These are phyloP conservation scores for Pseudisothecium myosuroides DNA, from an alignment of 225 moss, liverwort and hornwort genomes.

Conservation along the genomic window DNA sequence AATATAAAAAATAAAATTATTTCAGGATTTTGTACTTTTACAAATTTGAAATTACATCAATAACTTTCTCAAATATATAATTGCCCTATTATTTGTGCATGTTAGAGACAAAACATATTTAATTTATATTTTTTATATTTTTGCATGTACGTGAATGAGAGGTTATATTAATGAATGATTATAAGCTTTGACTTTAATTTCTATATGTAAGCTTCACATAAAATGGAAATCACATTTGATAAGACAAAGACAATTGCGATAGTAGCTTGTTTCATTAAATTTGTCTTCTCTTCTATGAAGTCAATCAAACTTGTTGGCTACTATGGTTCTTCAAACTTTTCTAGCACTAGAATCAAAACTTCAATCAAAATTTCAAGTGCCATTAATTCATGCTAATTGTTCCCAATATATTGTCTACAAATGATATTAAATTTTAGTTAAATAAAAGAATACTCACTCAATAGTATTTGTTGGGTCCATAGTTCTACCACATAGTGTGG, in stretches of 20 bases:
- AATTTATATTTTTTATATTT: background rate
- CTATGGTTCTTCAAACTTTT: no score
- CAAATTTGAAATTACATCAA: background rate
- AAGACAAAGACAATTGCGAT: background rate
- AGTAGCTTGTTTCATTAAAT: fast-evolving
- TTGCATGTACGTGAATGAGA: background rate
- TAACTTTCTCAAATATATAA: background rate
- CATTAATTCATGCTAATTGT: background rate
- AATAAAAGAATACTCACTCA: background rate
- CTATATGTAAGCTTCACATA: background rate
- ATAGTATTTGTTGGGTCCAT: fast-evolving
- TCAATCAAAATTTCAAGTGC: background rate
- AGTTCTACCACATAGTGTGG: background rate
- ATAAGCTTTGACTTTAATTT: background rate
- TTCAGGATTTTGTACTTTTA: background rate
- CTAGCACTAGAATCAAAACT: background rate
- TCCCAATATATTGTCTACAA: background rate
- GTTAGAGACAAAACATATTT: background rate
- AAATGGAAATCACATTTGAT: background rate
- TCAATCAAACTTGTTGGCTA: no score
- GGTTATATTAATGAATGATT: background rate
- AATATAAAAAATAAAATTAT: background rate
- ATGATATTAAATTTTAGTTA: background rate
- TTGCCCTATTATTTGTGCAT: background rate
- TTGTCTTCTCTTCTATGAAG: no score